Evolutionary conservation across 345 rosid species (phyloP).

Genomic region (Salix udensis): DNA sequence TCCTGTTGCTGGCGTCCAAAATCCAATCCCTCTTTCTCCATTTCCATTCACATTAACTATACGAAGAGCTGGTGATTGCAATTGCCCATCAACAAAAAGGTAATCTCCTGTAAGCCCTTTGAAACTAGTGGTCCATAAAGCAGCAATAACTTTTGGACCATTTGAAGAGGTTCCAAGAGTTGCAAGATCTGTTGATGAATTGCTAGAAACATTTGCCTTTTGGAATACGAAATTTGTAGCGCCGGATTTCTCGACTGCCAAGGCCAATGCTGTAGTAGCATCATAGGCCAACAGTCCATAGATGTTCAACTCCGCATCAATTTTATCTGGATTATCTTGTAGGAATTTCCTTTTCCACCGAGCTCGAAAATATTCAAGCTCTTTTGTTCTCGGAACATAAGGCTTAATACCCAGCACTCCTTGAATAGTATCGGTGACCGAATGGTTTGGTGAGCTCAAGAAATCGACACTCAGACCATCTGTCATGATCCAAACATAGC

Average conservation of each 20-base stretch:
- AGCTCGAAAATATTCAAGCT: constrained; percentile 12
- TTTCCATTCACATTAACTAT: constrained; percentile 37
- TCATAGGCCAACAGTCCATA: constrained; percentile 45
- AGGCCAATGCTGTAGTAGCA: constrained; percentile 37
- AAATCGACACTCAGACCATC: constrained; percentile 16
- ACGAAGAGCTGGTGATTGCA: constrained; percentile 24
- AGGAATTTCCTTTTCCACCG: constrained; percentile 31
- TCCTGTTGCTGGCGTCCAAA: constrained; percentile 29
- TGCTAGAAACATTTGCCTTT: constrained; percentile 3
- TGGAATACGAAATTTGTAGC: not conserved
- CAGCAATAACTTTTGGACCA: constrained; percentile 24
- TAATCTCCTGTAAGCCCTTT: constrained; percentile 37
- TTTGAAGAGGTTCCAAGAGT: constrained; percentile 16
- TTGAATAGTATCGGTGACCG: constrained; percentile 29
- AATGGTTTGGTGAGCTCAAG: not conserved
- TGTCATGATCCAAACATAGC: constrained; percentile 53
- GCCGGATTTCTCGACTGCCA: constrained; percentile 30
- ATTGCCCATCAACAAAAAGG: constrained; percentile 29
- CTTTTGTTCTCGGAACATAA: constrained; percentile 17
- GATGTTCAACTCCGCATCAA: constrained; percentile 8
- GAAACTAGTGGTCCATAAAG: constrained; percentile 20
- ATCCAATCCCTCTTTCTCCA: constrained; percentile 25
- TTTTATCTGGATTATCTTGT: constrained; percentile 11
- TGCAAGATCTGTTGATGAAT: constrained; percentile 5
- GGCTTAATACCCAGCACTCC: constrained; percentile 39